Base-by-base conservation (phyloP, 768 basidiomycete species). In the Pilatotrama ljubarskyi region DNA sequence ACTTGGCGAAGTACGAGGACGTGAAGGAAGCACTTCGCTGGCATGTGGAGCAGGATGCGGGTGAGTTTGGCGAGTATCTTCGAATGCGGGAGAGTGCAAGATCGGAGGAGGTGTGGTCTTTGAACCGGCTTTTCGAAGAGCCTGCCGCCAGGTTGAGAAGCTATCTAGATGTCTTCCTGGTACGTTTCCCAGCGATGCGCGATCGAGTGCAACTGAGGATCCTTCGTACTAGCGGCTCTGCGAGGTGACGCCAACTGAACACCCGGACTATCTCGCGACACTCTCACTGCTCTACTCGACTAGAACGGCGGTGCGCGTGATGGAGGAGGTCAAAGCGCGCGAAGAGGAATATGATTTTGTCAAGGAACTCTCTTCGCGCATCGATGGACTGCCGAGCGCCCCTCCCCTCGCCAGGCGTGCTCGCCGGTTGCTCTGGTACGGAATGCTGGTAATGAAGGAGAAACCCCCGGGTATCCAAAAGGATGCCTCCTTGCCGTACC, bases 301-400 rank as follows among this genome's bases (percentile, higher is more conserved):
- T 17, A 85, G 90, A 59, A 74, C 86, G 63, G 81, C 88, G 42
- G 85, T 95, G 59, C 82, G 84, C 25, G 87, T 88, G 2, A 82
- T 97, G 74, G 85, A 86, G 40, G 93, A 93, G 67, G 92, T 95
- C 63, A 94, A 95, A 68, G 73, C 81, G 11, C 83, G 91, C 18
- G 93, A 95, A 71, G 91, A 94, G 51, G 91, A 93, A 61, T 92
- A 95, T 69, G 85, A 86, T n/a, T 73, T 84, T 37, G 77, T 91
- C 35, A 90, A 89, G 69, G 72, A 78, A 18, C 78, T 92, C 18
- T 74, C 84, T 14, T 70, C 74, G 6, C 80, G 82, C 0, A 83
- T 95, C 61, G 76, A 80, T 22, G 88, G 88, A 1, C 69, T 91
- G 4, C 80, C 85, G 0, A 71, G 80, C 1, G 68, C 77, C 1